Percentiles rank a stretch among this genome's conserved stretches.
phyloP scores from a whole-genome alignment of 495 filamentous ascomycete genomes.

The Neurospora sp. region DNA sequence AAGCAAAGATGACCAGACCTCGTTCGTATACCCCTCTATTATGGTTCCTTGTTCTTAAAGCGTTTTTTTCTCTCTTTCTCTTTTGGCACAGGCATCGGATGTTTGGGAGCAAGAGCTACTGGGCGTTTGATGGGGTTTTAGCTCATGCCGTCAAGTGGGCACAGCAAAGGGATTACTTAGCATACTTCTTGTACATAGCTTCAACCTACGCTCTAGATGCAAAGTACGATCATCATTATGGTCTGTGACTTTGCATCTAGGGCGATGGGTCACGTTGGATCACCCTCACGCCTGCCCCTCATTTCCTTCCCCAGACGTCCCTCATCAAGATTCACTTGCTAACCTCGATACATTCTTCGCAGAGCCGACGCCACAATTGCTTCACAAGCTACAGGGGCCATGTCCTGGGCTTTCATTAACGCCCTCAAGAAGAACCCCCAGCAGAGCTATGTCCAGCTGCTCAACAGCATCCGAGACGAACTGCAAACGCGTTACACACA shows the following conservation, averaged over 20 bases:
- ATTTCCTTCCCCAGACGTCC: background rate
- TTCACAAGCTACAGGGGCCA: slow-evolving; percentile 88
- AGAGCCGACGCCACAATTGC: slow-evolving; percentile 57
- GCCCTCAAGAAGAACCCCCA: slow-evolving; percentile 95
- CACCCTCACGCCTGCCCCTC: slow-evolving; percentile 5
- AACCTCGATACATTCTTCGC: background rate
- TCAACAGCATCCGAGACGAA: slow-evolving; percentile 93
- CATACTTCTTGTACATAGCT: slow-evolving; percentile 6
- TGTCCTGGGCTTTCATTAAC: slow-evolving; percentile 95
- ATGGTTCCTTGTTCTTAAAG: slow-evolving; percentile 11
- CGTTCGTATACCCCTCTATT: slow-evolving; percentile 50
- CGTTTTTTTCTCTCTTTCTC: slow-evolving; percentile 1
- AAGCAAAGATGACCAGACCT: slow-evolving; percentile 92
- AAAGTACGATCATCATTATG: slow-evolving; percentile 17
- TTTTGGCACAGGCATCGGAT: background rate
- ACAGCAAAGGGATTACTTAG: slow-evolving; percentile 5
- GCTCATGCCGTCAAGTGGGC: background rate
- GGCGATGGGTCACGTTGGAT: slow-evolving; percentile 47
- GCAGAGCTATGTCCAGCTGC: slow-evolving; percentile 91
- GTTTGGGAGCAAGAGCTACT: background rate
- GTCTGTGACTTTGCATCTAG: slow-evolving; percentile 38
- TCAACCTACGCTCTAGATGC: slow-evolving; percentile 30
- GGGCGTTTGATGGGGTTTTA: background rate
- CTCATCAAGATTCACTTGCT: slow-evolving; percentile 13
- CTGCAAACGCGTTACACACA: slow-evolving; percentile 81